Base-by-base conservation (phyloP, 768 basidiomycete genomes). In the Tylopilus balloui region DNA sequence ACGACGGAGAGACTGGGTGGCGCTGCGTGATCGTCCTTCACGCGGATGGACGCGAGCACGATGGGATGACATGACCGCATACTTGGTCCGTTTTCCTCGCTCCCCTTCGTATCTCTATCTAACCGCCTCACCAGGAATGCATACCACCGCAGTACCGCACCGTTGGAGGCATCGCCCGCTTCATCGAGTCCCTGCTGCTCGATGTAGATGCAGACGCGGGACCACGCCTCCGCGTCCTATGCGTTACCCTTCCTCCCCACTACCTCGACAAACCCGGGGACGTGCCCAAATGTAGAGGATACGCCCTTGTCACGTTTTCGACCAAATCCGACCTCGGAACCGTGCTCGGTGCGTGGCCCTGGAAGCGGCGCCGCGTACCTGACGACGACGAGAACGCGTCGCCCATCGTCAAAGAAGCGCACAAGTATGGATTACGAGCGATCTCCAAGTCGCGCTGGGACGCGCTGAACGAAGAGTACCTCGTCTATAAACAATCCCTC, bases 51-150 rank as follows among this genome's bases (percentile, higher is more conserved):
- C 63, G 50, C 60, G 75, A 58, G 63, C 61, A 12, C 73, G 80
- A 12, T 91, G 89, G 88, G 78, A 86, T 9, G 61, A 72, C 2
- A 56, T 76, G 47, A 87, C 84, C 0, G 54, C 85, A 10, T 92
- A 92, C 58, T 63, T 89, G 55, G 89, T 91, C 53, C 35, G 12
- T 24, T 42, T n/a, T 14, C 27, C 20, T 21, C 3, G 3, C 12
- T 9, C 21, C 6, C 20, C 20, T n/a, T 4, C n/a, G 0, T 28
- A 21, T 7, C 17, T 28, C 32, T 37, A 8, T 14, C 25, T 28
- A 11, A 43, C 20, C 14, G 2, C 13, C 11, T 21, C 20, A 13
- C 28, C 28, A 92, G 89, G 89, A 92, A 68, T 81, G 81, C 51
- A 77, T 89, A 14, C 88, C 89, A 0, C 55, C 65, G 0, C 66